Percentiles rank a stretch among this genome's conserved stretches.
phyloP scores from a whole-genome alignment of 805 yeast species.

The Ogataea degrootiae region DNA sequence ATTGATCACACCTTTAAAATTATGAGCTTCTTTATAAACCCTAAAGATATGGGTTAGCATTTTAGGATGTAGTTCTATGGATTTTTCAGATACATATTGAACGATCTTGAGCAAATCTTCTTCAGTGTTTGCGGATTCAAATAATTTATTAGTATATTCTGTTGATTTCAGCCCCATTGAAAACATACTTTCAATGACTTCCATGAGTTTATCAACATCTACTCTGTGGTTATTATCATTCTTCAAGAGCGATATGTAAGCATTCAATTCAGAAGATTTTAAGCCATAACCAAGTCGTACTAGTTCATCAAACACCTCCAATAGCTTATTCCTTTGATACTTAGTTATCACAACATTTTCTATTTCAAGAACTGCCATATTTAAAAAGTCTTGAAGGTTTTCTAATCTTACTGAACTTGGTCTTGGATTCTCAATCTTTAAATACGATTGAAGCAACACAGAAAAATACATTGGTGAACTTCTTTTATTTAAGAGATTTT shows the following conservation, averaged over 20 bases:
- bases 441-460: too few species aligned
- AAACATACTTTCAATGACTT: background rate
- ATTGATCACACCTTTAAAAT: background rate
- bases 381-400: too few species aligned
- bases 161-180: background rate
- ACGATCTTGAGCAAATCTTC: background rate
- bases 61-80: background rate
- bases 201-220: background rate
- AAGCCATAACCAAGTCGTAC: background rate
- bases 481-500: too few species aligned
- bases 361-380: background rate
- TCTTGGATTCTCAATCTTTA: too few species aligned
- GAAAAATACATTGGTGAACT: too few species aligned
- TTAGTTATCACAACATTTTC: background rate
- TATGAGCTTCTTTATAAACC: background rate
- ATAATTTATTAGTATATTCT: background rate
- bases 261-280: slow-evolving; percentile 1
- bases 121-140: background rate
- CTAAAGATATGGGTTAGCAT: background rate
- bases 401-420: too few species aligned
- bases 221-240: background rate
- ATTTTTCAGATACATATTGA: background rate
- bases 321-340: background rate
- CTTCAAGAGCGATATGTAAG: background rate
- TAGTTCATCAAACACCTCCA: background rate